Percentiles rank a stretch among this genome's conserved stretches.
Evolutionary conservation across 164 flowering plant species (phyloP).

Genomic region (Chimonanthus salicifolius): DNA sequence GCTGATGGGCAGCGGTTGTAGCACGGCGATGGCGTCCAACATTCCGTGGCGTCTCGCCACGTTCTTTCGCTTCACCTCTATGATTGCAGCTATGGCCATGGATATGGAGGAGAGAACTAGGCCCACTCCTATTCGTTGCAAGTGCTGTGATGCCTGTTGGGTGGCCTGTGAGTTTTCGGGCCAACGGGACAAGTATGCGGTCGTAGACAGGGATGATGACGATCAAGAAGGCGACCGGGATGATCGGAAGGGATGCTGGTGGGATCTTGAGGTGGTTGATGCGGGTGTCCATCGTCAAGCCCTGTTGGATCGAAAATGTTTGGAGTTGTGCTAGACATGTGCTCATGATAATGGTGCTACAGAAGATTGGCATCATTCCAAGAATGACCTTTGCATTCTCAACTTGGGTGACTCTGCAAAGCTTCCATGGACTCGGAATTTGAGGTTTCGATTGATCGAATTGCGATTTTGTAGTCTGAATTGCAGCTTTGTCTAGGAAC

Average conservation of each 20-base stretch:
- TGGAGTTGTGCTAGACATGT: slow-evolving; percentile 62
- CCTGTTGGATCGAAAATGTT: slow-evolving; percentile 57
- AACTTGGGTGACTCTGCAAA: slow-evolving; percentile 49
- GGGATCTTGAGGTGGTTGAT: slow-evolving; percentile 35
- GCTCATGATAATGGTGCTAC: slow-evolving; percentile 49
- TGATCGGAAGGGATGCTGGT: slow-evolving; percentile 47
- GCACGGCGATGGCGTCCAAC: slow-evolving; percentile 36
- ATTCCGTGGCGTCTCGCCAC: slow-evolving; percentile 30
- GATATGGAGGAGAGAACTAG: slow-evolving; percentile 37
- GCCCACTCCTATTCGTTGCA: slow-evolving; percentile 49
- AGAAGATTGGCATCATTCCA: slow-evolving; percentile 42
- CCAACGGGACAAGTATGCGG: slow-evolving; percentile 32
- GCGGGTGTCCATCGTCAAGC: slow-evolving; percentile 47
- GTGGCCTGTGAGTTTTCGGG: slow-evolving; percentile 30
- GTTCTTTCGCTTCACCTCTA: slow-evolving; percentile 37
- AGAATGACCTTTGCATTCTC: slow-evolving; percentile 48
- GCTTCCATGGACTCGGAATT: slow-evolving; percentile 38
- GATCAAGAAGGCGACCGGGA: slow-evolving; percentile 40
- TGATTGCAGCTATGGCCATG: slow-evolving; percentile 41
- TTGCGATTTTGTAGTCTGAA: slow-evolving; percentile 16
- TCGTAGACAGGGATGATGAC: slow-evolving; percentile 42
- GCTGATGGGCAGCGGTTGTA: slow-evolving; percentile 43
- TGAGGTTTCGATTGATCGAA: slow-evolving; percentile 5
- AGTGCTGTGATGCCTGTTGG: slow-evolving; percentile 47
- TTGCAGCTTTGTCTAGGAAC: slow-evolving; percentile 53